Base-by-base conservation (phyloP, 2,329 filamentous ascomycete genomes). In the Neurospora sp. region DNA sequence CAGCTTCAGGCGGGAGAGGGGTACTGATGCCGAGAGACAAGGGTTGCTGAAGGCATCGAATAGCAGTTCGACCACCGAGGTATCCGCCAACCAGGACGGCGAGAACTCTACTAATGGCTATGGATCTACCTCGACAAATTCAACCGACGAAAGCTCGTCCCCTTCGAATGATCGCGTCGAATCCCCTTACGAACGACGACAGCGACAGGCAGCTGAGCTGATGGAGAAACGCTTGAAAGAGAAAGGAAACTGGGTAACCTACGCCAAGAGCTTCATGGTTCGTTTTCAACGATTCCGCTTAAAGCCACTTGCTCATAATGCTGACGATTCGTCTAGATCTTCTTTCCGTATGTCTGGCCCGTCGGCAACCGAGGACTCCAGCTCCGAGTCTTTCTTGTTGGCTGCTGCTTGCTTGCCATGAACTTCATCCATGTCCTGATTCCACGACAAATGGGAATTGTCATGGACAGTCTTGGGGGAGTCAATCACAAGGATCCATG, bases 341-440 rank as follows among this genome's bases (percentile, higher is more conserved):
- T 97, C 77, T 82, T 94, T 38, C 92, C 92, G 0, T 92, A 93
- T 76, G 83, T 97, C 23, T 94, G 91, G 88, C 93, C 93, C 0
- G 85, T 87, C 68, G 85, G 89, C 58, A 87, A 91, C 75, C 85
- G 83, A 68, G 78, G 81, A 15, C 84, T 96, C 19, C 92, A 96
- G 77, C 78, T 91, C 19, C 89, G 89, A 69, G 86, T 91, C 23
- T 81, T 86, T 11, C 82, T 91, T 4, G 89, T 96, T 66, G 85
- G 86, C 0, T 62, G 91, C 1, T 91, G 91, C 74, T 82, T 96
- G 28, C 78, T 93, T n/a, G 82, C 84, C 68, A 87, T 89, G 69
- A 93, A 94, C 73, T 87, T 87, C 5, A 82, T 96, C 67, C 92
- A 93, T 74, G 82, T 97, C 15, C 81, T 96, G 58, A 88, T 93